Evolutionary conservation across 2,329 filamentous ascomycete species (phyloP), one percentile per base, ranked within the genome.

Genomic region (Madurella mycetomatis): DNA sequence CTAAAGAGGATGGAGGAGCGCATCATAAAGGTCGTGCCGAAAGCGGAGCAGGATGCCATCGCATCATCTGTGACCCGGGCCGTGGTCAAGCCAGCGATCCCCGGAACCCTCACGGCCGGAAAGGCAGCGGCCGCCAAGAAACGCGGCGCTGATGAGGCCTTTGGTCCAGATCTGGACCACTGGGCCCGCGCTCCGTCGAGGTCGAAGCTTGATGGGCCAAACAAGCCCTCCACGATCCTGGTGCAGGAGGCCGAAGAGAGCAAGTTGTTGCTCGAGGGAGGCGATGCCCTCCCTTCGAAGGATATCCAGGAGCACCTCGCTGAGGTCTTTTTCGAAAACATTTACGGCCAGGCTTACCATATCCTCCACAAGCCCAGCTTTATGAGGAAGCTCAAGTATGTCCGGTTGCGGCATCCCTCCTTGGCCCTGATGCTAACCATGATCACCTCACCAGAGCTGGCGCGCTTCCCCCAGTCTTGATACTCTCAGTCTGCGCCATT

Each of bases 1-100:
- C 72, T 97, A 62, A 96, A 95, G 76, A 81, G 92, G 54, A 97
- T 97, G 94, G 94, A 99, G 71, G 92, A 97, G 66, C 86, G 92
- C 53, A 94, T 97, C 59, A 95, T 97, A 73, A 96, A 96, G 70
- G 87, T 92, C 55, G 87, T 97, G 30, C 92, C 94, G 0, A 95
- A 92, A 67, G 82, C 90, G 41, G 91, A 95, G 60, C 81, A 89
- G 59, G 85, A 87, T 41, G 76, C 83, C 25, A 78, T 72, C 9
- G 68, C 86, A 55, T 75, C 80, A 9, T 77, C 80, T 8, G 86
- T 95, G 39, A 86, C 86, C 5, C 81, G 94, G 54, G 92, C 92
- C 11, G 80, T 90, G 7, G 89, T 97, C 34, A 95, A 92, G 66
- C 92, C 92, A 13, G 81, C 87, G 13, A 76, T 85, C 72, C 72